Base-by-base conservation (phyloP, 768 basidiomycete genomes). In the Trametes cingulata region DNA sequence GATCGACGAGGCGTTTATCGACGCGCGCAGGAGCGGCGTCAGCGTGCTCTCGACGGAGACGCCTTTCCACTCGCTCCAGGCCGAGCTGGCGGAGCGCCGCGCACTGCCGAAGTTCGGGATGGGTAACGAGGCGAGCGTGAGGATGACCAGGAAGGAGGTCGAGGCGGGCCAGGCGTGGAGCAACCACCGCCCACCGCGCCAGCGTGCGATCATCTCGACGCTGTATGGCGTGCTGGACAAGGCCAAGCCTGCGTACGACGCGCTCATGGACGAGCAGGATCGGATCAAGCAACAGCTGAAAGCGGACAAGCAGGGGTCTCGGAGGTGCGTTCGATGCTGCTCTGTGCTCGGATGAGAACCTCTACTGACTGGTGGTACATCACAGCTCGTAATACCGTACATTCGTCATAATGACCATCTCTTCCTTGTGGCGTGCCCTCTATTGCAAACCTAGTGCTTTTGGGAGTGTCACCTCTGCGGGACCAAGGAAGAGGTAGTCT, bases 1-100 rank as follows among this genome's bases (percentile, higher is more conserved):
- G 56, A 91, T 92, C 55, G 87, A 91, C 73, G 72, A 80, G 15
- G 85, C 85, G 1, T 91, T 93, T 65, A 65, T 80, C 4, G 9
- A 49, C 6, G 8, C 17, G 13, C 37, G 29, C 25, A 48, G 50
- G 1, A 22, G 15, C 24, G 22, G 25, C 25, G 7, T 24, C 13
- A 2, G 37, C 7, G 27, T 42, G 17, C 41, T 54, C 13, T n/a
- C n/a, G 19, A 45, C 56, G 15, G 67, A 69, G 41, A 37, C 48
- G 43, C 48, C 63, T 36, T 68, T 63, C 58, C 19, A 42, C 13
- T 48, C 57, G 14, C 64, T 73, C 36, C 36, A 57, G 29, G 19
- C 29, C 5, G 52, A 73, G 39, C 59, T 67, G 24, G 45, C 47
- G 33, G 46, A 59, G 20, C 56, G 61, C 8, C 49, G 52, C 43